phyloP scores from a whole-genome alignment of 495 filamentous ascomycete genomes.

The Mycothermus thermophilus region DNA sequence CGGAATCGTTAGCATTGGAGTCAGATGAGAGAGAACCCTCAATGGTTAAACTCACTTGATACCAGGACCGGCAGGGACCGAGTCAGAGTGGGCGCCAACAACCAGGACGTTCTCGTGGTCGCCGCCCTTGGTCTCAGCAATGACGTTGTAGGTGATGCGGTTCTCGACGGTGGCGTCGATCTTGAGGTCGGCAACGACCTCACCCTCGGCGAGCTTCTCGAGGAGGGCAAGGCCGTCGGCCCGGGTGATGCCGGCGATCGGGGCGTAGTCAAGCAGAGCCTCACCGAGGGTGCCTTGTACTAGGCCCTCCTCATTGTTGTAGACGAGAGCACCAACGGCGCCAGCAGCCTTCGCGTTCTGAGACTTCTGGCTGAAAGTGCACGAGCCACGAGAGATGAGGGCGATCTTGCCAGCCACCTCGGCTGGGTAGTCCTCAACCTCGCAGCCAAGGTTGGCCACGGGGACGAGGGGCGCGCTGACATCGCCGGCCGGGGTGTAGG shows the following conservation, averaged over 20 bases:
- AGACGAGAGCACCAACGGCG: constrained; percentile 45
- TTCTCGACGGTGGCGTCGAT: constrained; percentile 31
- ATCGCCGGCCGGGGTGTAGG: constrained; percentile 32
- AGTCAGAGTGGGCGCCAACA: constrained; percentile 56
- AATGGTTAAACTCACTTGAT: constrained; percentile 11
- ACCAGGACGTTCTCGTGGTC: constrained; percentile 50
- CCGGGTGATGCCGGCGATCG: constrained; percentile 40
- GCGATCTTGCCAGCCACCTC: constrained; percentile 43
- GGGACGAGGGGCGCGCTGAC: constrained; percentile 29
- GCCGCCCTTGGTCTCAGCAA: constrained; percentile 51
- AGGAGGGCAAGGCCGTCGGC: constrained; percentile 38
- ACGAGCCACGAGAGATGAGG: constrained; percentile 48
- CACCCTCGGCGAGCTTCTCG: constrained; percentile 24
- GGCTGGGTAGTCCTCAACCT: constrained; percentile 39
- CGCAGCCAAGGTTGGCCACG: constrained; percentile 45
- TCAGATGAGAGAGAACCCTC: too few relatives aligned
- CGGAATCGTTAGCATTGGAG: neutral
- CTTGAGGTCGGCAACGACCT: constrained; percentile 8
- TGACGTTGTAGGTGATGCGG: constrained; percentile 48
- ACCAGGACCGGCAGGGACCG: constrained; percentile 46
- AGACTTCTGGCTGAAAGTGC: constrained; percentile 48
- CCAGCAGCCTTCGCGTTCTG: constrained; percentile 44
- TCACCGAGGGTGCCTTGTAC: constrained; percentile 43
- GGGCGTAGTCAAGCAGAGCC: constrained; percentile 32
- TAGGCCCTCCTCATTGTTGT: constrained; percentile 47